Conservation (phyloP, 257 asterid species). For the Plantago major region DNA sequence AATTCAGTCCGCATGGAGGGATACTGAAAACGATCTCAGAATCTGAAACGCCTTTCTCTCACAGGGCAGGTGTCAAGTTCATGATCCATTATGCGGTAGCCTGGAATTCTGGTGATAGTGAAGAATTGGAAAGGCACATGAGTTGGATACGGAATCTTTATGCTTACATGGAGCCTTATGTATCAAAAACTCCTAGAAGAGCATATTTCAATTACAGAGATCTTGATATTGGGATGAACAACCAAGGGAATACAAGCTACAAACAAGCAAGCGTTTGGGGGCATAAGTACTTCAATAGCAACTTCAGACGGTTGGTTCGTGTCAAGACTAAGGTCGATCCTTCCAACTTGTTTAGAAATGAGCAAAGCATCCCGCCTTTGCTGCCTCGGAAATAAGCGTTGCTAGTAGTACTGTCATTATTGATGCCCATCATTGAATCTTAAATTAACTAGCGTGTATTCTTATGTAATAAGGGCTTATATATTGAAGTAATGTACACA, state of each 20-base stretch:
- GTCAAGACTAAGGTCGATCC: constrained; percentile 4
- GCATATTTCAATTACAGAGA: constrained; percentile 1
- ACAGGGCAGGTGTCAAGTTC: not conserved
- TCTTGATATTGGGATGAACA: constrained; percentile 1
- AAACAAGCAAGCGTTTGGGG: constrained; percentile 9
- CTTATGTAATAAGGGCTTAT: too few species aligned
- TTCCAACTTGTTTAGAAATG: constrained; percentile 1
- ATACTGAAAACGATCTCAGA: not conserved
- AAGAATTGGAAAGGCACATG: not conserved
- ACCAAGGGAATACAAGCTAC: not conserved
- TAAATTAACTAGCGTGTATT: too few species aligned
- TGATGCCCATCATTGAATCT: too few species aligned
- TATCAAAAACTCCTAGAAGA: constrained; percentile 1
- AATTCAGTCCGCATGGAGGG: constrained; percentile 12
- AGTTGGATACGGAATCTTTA: constrained; percentile 2
- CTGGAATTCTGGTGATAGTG: not conserved
- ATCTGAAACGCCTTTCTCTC: constrained; percentile 8
- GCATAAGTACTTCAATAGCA: not conserved
- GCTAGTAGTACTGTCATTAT: too few species aligned
- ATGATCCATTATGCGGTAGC: not conserved
- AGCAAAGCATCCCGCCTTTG: constrained; percentile 2
- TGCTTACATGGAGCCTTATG: constrained; percentile 6
- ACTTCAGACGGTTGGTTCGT: not conserved
- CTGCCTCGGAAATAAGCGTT: too few species aligned
- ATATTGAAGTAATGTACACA: too few species aligned